Evolutionary conservation across 345 rosid genomes (phyloP).

Genomic region (Erucastrum elatum): DNA sequence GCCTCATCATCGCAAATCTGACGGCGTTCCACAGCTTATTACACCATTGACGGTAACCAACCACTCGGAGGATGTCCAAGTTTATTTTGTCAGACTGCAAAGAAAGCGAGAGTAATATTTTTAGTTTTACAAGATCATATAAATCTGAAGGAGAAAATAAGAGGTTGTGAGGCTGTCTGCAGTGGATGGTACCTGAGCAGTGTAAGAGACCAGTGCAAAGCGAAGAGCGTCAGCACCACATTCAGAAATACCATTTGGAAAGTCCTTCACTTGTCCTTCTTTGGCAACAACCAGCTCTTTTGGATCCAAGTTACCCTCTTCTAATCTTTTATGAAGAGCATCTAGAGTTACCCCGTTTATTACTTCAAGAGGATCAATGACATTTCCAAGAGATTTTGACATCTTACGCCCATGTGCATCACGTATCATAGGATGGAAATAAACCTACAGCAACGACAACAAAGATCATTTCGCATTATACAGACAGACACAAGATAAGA

Average conservation of each 20-base stretch:
- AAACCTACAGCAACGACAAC: constrained; percentile 53
- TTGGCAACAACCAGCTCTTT: constrained; percentile 67
- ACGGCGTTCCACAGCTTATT: constrained; percentile 98
- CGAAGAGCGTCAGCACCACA: constrained; percentile 99
- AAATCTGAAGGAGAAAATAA: not conserved
- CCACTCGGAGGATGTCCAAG: constrained; percentile 91
- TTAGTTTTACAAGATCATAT: not conserved
- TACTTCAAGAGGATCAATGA: constrained; percentile 90
- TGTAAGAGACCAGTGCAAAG: constrained; percentile 87
- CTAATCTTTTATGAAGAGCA: constrained; percentile 79
- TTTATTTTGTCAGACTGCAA: constrained; percentile 88
- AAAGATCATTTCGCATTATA: not conserved
- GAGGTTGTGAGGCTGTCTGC: not conserved
- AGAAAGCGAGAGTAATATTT: not conserved
- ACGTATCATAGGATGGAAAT: constrained; percentile 93
- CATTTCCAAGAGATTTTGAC: constrained; percentile 96
- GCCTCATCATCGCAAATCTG: constrained; percentile 91
- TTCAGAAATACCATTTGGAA: constrained; percentile 88
- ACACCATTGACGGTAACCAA: constrained; percentile 98
- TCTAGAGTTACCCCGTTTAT: constrained; percentile 77
- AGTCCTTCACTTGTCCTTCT: constrained; percentile 77
- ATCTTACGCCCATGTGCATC: constrained; percentile 98
- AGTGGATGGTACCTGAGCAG: constrained; percentile 72
- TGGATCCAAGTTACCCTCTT: constrained; percentile 79
- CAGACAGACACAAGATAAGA: not conserved